Conservation (phyloP, 129 eudicot genomes). For the Pulicaria dysenterica region DNA sequence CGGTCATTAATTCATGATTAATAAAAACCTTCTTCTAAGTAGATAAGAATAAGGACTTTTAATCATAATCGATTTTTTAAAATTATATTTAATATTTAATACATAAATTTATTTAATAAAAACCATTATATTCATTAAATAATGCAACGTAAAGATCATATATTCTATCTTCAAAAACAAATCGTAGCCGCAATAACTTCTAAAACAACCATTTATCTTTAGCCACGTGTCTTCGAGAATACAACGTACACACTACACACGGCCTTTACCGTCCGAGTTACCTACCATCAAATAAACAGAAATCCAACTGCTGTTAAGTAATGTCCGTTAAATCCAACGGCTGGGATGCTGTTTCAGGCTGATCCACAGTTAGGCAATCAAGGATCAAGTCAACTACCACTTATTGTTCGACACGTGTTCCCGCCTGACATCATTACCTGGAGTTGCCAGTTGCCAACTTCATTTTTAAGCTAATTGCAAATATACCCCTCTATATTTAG, state of each 20-base stretch:
- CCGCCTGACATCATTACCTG: slow-evolving; percentile 46
- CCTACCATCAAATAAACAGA: slow-evolving; percentile 24
- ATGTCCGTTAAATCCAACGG: slow-evolving; percentile 43
- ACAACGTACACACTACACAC: slow-evolving; percentile 24
- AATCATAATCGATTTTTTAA: too few species aligned
- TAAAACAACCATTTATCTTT: not conserved
- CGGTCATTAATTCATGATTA: too few species aligned
- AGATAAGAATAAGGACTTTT: too few species aligned
- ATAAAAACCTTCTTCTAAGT: too few species aligned
- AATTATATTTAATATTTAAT: too few species aligned
- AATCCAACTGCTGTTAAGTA: slow-evolving; percentile 15
- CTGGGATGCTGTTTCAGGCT: slow-evolving; percentile 43
- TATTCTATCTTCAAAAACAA: slow-evolving; percentile 6
- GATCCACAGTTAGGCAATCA: slow-evolving; percentile 27
- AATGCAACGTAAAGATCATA: too few species aligned
- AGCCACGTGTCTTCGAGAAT: slow-evolving; percentile 4
- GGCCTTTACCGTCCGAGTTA: slow-evolving; percentile 29
- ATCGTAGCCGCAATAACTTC: slow-evolving; percentile 32
- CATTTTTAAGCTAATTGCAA: slow-evolving; percentile 16
- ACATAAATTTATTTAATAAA: not conserved
- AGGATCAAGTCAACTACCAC: slow-evolving; percentile 37
- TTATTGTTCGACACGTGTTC: slow-evolving; percentile 32
- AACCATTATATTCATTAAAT: not conserved
- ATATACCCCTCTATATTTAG: not conserved
- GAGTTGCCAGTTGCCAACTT: slow-evolving; percentile 46